phyloP scores from a whole-genome alignment of 495 filamentous ascomycete species.

The Xylaria longipes region DNA sequence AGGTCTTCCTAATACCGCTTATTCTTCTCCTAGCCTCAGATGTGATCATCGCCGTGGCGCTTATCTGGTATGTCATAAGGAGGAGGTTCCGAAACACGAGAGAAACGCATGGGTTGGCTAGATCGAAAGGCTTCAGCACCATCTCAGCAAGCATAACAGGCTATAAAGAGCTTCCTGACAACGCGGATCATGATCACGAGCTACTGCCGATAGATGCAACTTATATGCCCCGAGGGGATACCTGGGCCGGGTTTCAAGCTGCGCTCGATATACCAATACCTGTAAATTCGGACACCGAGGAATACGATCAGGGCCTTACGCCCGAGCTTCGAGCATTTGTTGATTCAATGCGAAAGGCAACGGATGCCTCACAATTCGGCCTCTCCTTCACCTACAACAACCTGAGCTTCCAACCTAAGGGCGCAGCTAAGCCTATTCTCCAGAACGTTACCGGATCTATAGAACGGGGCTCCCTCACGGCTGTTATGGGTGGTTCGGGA shows the following conservation, averaged over 20 bases:
- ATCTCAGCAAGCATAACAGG: conserved; percentile 27
- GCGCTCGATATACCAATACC: conserved; percentile 40
- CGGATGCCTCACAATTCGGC: conserved; percentile 55
- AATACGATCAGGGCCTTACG: conserved; percentile 38
- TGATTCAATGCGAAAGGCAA: conserved; percentile 56
- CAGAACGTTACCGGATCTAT: conserved; percentile 59
- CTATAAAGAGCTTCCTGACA: conserved; percentile 44
- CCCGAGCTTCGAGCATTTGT: conserved; percentile 55
- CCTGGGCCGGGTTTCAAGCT: conserved; percentile 48
- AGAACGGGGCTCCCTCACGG: conserved; percentile 55
- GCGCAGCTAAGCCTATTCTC: conserved; percentile 50
- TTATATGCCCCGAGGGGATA: conserved; percentile 38
- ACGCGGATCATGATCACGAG: conserved; percentile 41
- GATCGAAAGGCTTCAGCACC: conserved; percentile 27
- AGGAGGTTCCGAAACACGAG: conserved; percentile 35
- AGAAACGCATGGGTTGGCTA: conserved; percentile 21
- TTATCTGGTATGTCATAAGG: conserved; percentile 38
- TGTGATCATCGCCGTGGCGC: conserved; percentile 41
- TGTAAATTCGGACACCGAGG: conserved; percentile 29
- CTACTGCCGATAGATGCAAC: conserved; percentile 36
- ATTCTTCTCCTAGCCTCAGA: conserved; percentile 51
- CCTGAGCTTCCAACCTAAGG: conserved; percentile 53
- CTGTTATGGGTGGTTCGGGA: conserved; percentile 58
- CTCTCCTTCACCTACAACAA: conserved; percentile 57
- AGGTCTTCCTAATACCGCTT: conserved; percentile 50